phyloP scores from a whole-genome alignment of 371 early-diverging fungal genomes.

The Saksenaea oblongispora region DNA sequence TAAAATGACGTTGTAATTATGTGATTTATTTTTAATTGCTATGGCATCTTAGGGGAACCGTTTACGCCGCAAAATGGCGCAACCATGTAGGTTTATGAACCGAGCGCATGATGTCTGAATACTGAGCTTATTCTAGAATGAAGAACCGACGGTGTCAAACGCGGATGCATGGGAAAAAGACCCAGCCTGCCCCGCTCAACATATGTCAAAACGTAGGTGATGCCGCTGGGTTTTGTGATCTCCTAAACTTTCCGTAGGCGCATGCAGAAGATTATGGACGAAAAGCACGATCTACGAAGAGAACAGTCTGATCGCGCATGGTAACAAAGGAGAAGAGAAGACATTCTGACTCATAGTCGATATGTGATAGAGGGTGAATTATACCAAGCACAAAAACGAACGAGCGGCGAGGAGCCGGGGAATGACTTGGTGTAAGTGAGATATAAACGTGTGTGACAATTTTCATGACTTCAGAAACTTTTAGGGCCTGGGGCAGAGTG shows the following conservation, averaged over 20 bases:
- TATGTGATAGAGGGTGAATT: background rate
- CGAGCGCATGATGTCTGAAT: background rate
- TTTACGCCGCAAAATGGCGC: slow-evolving; percentile 5
- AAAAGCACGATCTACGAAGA: background rate
- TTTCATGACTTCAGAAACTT: background rate
- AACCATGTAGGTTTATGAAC: background rate
- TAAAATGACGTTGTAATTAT: slow-evolving; percentile 22
- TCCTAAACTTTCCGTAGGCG: background rate
- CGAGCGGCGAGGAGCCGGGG: background rate
- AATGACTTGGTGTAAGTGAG: background rate
- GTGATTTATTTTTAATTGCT: background rate
- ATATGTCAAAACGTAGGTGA: background rate
- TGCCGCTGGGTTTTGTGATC: background rate
- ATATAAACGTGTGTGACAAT: background rate
- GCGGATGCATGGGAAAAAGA: background rate
- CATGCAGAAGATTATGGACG: background rate
- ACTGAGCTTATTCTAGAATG: background rate
- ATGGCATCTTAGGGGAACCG: background rate
- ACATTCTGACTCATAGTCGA: background rate
- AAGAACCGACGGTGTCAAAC: background rate
- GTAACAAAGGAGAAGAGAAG: background rate
- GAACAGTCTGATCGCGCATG: background rate
- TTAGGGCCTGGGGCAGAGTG: slow-evolving; percentile 4
- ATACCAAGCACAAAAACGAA: background rate
- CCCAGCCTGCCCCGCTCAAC: background rate